These are phyloP conservation scores for Trifolium fragiferum DNA, from an alignment of 306 rosid genomes.

Conservation along the genomic window DNA sequence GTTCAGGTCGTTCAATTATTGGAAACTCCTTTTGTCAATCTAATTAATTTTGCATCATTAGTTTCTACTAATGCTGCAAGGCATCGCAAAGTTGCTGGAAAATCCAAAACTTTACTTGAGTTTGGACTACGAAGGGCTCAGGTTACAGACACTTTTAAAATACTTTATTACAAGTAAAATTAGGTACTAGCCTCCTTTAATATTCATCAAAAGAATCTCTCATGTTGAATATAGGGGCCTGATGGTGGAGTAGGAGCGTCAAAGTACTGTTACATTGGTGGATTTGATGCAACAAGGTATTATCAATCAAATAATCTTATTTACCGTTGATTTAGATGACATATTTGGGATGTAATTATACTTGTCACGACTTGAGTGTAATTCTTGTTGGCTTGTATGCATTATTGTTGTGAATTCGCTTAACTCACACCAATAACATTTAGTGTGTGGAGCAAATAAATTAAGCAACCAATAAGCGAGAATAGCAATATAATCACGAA, in stretches of 20 bases:
- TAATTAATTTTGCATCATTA: constrained; percentile 84
- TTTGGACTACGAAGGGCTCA: constrained; percentile 99
- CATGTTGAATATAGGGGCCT: constrained; percentile 75
- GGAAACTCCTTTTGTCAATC: constrained; percentile 94
- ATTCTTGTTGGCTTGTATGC: constrained; percentile 17
- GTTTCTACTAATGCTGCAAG: constrained; percentile 99
- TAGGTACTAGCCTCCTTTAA: constrained; percentile 22
- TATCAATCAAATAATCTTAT: constrained; percentile 30
- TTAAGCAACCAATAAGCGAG: too few relatives aligned
- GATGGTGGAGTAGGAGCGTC: constrained; percentile 98
- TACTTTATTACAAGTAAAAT: constrained; percentile 29
- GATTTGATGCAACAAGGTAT: constrained; percentile 98
- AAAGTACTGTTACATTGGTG: constrained; percentile 95
- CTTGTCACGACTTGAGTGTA: neutral
- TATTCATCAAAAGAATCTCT: constrained; percentile 37
- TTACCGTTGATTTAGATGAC: neutral
- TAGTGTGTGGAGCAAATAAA: too few relatives aligned
- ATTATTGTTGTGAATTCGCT: too few relatives aligned
- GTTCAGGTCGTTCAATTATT: constrained; percentile 93
- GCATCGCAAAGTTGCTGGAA: constrained; percentile 98
- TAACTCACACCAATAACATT: too few relatives aligned
- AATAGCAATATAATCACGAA: too few relatives aligned
- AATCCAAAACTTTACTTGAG: constrained; percentile 87
- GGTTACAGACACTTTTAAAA: constrained; percentile 39
- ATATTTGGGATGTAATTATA: neutral